phyloP scores from a whole-genome alignment of 1,284 basidiomycete species.

The Trichosporon faecale region DNA sequence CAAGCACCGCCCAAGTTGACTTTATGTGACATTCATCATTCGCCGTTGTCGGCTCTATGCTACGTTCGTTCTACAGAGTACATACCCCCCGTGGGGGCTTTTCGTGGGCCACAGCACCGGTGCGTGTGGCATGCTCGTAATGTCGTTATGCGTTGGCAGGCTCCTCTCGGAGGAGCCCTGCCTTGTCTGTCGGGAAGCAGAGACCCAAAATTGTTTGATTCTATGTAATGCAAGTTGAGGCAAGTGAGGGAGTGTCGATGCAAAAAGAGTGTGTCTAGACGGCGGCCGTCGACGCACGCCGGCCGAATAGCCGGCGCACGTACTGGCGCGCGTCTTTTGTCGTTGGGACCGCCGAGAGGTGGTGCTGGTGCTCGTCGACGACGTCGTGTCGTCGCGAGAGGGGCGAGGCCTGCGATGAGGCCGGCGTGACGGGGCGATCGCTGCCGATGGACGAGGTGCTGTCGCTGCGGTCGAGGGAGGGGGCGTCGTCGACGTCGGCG shows the following conservation, averaged over 20 bases:
- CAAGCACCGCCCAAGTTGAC: too few relatives aligned
- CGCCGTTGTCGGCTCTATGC: too few relatives aligned
- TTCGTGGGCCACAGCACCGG: too few relatives aligned
- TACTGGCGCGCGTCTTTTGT: not conserved
- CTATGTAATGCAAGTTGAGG: not conserved
- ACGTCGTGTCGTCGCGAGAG: not conserved
- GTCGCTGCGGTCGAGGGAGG: slow-evolving; percentile 50
- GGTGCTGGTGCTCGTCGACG: not conserved
- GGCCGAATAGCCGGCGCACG: slow-evolving; percentile 4
- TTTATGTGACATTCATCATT: too few relatives aligned
- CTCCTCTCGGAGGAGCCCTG: too few relatives aligned
- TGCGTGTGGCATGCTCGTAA: too few relatives aligned
- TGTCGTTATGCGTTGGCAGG: too few relatives aligned
- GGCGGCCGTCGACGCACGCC: not conserved
- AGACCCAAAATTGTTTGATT: too few relatives aligned
- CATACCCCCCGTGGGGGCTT: too few relatives aligned
- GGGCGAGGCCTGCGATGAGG: slow-evolving; percentile 8
- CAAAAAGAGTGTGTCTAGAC: not conserved
- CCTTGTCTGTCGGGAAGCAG: too few relatives aligned
- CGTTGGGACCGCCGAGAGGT: not conserved
- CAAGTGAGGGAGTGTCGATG: not conserved
- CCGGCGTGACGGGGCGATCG: slow-evolving; percentile 41
- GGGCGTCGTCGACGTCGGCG: slow-evolving; percentile 23
- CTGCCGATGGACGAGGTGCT: slow-evolving; percentile 51
- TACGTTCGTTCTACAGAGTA: too few relatives aligned